Percentiles rank a stretch among this genome's conserved stretches.
Conservation (phyloP, 805 yeast species). For the Spathaspora girioi region DNA sequence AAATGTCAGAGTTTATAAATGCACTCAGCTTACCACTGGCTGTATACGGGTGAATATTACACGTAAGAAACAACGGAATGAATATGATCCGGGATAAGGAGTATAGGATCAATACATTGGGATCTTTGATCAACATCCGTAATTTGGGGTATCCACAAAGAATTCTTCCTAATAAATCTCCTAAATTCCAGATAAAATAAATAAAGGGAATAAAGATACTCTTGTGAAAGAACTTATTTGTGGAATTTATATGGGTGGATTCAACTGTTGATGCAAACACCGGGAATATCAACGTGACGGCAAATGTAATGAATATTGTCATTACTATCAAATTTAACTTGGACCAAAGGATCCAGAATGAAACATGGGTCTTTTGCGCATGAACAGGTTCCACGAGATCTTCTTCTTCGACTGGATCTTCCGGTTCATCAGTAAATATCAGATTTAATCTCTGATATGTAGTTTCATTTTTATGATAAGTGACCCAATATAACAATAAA, state of each 20-base stretch:
- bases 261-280: conserved; percentile 77
- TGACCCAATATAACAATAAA: conserved; percentile 32
- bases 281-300: conserved; percentile 77
- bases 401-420: conserved; percentile 9
- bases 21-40: conserved; percentile 32
- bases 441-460: conserved; percentile 17
- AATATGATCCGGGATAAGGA: conserved; percentile 54
- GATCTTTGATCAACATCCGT: conserved; percentile 35
- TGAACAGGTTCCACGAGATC: conserved; percentile 10
- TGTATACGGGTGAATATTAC: conserved; percentile 49
- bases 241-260: conserved; percentile 38
- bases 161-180: conserved; percentile 79
- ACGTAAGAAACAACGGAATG: conserved; percentile 69
- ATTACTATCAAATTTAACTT: conserved; percentile 62
- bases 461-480: conserved; percentile 21
- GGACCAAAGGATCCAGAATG: conserved; percentile 56
- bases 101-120: conserved; percentile 46
- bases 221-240: conserved; percentile 40
- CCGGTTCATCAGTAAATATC: conserved; percentile 1
- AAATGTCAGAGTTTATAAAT: conserved; percentile 51
- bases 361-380: conserved; percentile 41
- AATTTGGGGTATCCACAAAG: conserved; percentile 51
- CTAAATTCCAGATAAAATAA: conserved; percentile 82
- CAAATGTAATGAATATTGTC: conserved; percentile 71
- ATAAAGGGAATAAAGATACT: conserved; percentile 65